A percentile compares a stretch with the other conserved stretches of the same genome.
These are phyloP conservation scores for Amanita rubescens DNA, from an alignment of 768 basidiomycete species.

Conservation along the genomic window DNA sequence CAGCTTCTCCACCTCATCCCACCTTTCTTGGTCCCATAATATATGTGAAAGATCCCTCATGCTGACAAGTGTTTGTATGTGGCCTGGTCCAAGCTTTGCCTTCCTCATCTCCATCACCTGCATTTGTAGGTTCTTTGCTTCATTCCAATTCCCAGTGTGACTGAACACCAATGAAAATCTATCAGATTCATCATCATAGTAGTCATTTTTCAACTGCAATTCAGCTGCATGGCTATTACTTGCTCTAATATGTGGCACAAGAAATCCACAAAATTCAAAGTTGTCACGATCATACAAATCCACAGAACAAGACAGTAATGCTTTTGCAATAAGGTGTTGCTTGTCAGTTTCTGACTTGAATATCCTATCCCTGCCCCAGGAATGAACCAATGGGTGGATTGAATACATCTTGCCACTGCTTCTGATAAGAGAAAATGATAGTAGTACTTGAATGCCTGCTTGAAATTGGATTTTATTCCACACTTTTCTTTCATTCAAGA, in stretches of 20 bases:
- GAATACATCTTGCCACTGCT: background rate
- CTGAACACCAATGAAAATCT: background rate
- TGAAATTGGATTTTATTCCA: background rate
- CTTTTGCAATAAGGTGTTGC: background rate
- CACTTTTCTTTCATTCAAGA: too few species aligned
- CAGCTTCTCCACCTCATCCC: too few species aligned
- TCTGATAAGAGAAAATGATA: background rate
- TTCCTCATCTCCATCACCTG: background rate
- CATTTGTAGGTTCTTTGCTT: background rate
- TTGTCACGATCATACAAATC: background rate
- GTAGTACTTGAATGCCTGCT: background rate
- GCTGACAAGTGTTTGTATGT: too few species aligned
- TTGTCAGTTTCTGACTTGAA: background rate
- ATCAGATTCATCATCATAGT: background rate
- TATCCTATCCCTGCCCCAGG: background rate
- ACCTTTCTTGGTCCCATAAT: too few species aligned
- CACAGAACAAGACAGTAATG: background rate
- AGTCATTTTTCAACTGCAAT: background rate
- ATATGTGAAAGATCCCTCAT: too few species aligned
- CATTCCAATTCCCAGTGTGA: background rate
- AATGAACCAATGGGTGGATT: background rate
- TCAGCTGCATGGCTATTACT: background rate
- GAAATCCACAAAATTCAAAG: background rate
- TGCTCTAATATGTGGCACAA: background rate
- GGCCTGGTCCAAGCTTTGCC: background rate